These are phyloP conservation scores for Talaromyces proteolyticus DNA, from an alignment of 495 filamentous ascomycete genomes.

Conservation along the genomic window DNA sequence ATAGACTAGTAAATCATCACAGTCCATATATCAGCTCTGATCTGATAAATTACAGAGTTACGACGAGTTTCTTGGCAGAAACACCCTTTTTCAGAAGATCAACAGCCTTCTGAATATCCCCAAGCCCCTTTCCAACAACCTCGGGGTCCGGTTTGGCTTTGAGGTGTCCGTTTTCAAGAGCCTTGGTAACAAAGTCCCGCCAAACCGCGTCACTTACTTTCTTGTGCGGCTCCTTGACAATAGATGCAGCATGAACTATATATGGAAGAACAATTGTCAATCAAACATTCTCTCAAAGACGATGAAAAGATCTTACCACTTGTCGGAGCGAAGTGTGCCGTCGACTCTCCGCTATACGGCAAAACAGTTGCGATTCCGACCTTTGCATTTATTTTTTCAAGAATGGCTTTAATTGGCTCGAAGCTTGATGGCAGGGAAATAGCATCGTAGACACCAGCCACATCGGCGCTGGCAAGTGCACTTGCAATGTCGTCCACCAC, in stretches of 20 bases:
- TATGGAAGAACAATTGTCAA: not conserved
- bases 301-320: not conserved
- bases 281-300: too few relatives aligned
- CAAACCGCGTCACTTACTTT: not conserved
- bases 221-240: not conserved
- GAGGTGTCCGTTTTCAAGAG: not conserved
- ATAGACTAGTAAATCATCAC: too few relatives aligned
- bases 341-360: too few relatives aligned
- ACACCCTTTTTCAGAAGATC: constrained; percentile 8
- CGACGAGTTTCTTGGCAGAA: constrained; percentile 2
- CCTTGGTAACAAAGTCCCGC: not conserved
- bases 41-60: not conserved
- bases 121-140: not conserved
- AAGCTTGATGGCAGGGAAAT: constrained; percentile 1
- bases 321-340: too few relatives aligned
- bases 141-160: not conserved
- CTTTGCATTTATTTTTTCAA: not conserved
- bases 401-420: constrained; percentile 4
- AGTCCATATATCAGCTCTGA: too few relatives aligned
- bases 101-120: not conserved
- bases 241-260: not conserved
- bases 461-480: not conserved
- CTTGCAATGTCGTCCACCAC: constrained; percentile 19
- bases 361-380: not conserved
- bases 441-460: not conserved